Evolutionary conservation across 495 filamentous ascomycete genomes (phyloP), one percentile per base, ranked within the genome.

Genomic region (Penicillium mononematosum): DNA sequence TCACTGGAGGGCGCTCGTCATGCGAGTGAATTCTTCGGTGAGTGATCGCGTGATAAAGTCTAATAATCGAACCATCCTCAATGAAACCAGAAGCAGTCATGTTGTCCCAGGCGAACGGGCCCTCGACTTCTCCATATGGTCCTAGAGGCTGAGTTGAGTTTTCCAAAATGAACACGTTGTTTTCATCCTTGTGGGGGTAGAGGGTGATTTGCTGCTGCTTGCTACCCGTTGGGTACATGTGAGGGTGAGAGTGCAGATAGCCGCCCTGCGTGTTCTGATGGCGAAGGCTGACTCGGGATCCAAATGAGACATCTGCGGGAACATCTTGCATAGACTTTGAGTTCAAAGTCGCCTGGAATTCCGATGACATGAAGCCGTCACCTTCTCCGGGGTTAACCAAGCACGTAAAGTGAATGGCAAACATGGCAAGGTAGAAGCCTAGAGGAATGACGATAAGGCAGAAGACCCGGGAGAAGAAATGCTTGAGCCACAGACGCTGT

Each of bases 181-280:
- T 98, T 63, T 96, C 93, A 65, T 98, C 94, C 81, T 98, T 98
- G 78, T 98, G 94, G 10, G 94, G 94, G 64, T 98, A 98, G 8
- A 98, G 85, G 2, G 94, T 98, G 62, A 98, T 90, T 69, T 98
- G 94, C 72, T 98, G 94, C 70, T 98, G 94, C 78, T 97, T 96
- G 78, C 90, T 96, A 59, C 94, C 94, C 6, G 86, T 89, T 12
- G 94, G 94, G 70, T 97, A 98, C 94, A 98, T 98, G 68, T 96
- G 87, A 62, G 83, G 85, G 73, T 98, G 94, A 9, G 93, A 97
- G 73, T 98, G 94, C 27, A 98, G 83, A 69, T 98, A 98, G 36
- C 94, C 94, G 66, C 94, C 94, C 67, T 98, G 94, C 9, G 94
- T 98, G 69, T 98, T 98, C 63, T 89, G 84, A 70, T 98, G 94